Evolutionary conservation across 306 rosid species (phyloP), one percentile per base, ranked within the genome.

Genomic region (Dicorynia guianensis): DNA sequence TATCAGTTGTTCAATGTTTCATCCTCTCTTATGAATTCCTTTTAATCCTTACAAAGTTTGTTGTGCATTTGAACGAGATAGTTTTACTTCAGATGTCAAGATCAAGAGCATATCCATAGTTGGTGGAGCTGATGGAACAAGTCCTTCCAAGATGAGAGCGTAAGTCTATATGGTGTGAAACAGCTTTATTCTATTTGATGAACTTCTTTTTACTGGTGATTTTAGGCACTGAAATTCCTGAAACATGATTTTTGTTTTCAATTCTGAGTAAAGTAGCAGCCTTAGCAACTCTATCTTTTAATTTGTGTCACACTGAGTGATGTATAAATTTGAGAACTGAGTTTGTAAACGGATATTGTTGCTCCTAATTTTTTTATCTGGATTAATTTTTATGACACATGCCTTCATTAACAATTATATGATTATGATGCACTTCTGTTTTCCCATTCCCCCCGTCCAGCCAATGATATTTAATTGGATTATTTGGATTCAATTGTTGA

Each of bases 121-220:
- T 25, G 97, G 99, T 33, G 97, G 97, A 73, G 76, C 87, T 72
- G 92, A 84, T 36, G 96, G 97, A 69, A 92, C 96, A 56, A 89
- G 96, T 79, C 99, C 99, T 85, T 85, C 93, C 61, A 95, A 90
- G 86, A 87, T 95, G 97, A 87, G 97, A 80, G 99, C 18, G 99
- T 95, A 86, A 87, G 97, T 81, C 69, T 39, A 48, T 19, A 72
- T 62, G 69, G 38, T 69, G 67, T 57, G 71, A 57, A 59, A 48
- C 14, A 38, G 67, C 63, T 69, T 75, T 69, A 20, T 44, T 79
- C 44, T 69, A 75, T 54, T 77, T 76, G 63, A 4, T 14, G 46
- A 34, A 0, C 8, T 43, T 49, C 52, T 38, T 30, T 74, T 57
- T 7, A 42, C 20, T 3, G 15, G 52, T 69, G 52, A 42, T n/a